phyloP scores from a whole-genome alignment of 129 eudicot species.

The Cynara cardunculus region DNA sequence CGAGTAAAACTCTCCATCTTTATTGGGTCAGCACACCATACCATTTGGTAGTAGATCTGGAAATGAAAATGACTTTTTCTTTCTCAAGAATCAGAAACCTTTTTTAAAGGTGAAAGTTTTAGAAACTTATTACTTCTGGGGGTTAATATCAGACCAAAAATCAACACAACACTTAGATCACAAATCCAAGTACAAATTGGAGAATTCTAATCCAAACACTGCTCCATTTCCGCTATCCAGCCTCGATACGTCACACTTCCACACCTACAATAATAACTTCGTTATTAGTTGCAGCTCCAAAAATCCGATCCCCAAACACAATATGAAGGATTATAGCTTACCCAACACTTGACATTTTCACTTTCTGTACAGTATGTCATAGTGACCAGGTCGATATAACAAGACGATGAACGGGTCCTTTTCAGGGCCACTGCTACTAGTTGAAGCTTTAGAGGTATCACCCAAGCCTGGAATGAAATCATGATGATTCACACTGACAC shows the following conservation, averaged over 20 bases:
- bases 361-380: slow-evolving; percentile 82
- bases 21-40: no score
- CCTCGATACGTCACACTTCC: slow-evolving; percentile 8
- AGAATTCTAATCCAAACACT: not conserved
- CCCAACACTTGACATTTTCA: slow-evolving; percentile 26
- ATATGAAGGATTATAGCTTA: slow-evolving; percentile 8
- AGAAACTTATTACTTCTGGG: not conserved
- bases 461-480: slow-evolving; percentile 59
- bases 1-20: no score
- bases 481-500: slow-evolving; percentile 81
- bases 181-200: not conserved
- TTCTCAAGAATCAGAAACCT: not conserved
- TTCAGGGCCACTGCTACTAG: slow-evolving; percentile 24
- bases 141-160: not conserved
- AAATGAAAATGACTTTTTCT: not conserved
- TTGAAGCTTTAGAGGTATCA: not conserved
- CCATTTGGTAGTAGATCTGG: not conserved
- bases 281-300: not conserved
- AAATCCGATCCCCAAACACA: not conserved
- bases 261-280: slow-evolving; percentile 8
- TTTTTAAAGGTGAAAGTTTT: not conserved
- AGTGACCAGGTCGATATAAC: slow-evolving; percentile 95
- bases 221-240: not conserved
- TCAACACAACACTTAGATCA: not conserved
- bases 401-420: slow-evolving; percentile 57